Percentiles rank a stretch among this genome's conserved stretches.
Conservation (phyloP, 176 grass and related monocot species). For the Hsuehochloa calcarea region DNA sequence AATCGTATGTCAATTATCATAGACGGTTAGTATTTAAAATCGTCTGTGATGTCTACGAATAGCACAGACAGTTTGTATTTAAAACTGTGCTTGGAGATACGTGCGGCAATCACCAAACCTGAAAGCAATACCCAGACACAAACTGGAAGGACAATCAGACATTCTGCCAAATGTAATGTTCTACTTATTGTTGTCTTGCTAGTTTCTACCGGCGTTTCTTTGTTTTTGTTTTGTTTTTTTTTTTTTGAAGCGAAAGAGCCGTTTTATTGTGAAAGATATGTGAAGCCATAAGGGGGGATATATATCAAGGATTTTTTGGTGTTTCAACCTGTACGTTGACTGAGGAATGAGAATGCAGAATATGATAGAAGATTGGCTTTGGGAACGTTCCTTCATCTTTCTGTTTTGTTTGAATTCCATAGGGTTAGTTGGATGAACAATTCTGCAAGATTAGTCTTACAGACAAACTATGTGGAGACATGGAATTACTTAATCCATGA, state of each 20-base stretch:
- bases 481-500: not conserved
- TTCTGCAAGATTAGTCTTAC: not conserved
- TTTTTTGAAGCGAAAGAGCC: not conserved
- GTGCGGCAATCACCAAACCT: not conserved
- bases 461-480: not conserved
- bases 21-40: too few species aligned
- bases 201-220: too few species aligned
- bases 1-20: too few species aligned
- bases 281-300: not conserved
- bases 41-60: too few species aligned
- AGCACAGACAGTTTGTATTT: too few species aligned
- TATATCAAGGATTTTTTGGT: not conserved
- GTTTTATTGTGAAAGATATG: not conserved
- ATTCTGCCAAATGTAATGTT: not conserved
- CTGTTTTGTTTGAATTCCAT: not conserved
- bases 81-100: too few species aligned
- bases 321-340: not conserved
- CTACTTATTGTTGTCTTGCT: not conserved
- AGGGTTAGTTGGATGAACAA: not conserved
- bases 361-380: not conserved
- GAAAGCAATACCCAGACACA: not conserved
- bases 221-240: not conserved
- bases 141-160: not conserved
- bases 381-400: not conserved
- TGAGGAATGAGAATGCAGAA: not conserved